These are phyloP conservation scores for Rhodamnia rubescens DNA, from an alignment of 345 rosid species.

Conservation along the genomic window DNA sequence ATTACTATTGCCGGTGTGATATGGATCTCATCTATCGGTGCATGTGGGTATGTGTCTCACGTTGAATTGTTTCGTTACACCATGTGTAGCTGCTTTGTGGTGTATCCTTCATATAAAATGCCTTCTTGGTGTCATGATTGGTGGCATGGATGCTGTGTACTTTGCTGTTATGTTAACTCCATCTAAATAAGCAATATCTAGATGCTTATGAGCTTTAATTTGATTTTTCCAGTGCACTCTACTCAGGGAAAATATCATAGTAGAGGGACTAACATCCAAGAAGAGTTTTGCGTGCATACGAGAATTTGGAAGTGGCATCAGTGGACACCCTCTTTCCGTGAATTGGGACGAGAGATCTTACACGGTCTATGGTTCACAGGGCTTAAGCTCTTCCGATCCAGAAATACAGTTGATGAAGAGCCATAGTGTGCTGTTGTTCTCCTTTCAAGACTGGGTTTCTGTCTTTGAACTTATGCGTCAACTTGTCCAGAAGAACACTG, in stretches of 20 bases:
- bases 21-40: background rate
- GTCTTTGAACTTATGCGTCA: slow-evolving; percentile 41
- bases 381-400: slow-evolving; percentile 8
- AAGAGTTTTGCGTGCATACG: background rate
- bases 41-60: background rate
- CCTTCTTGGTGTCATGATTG: background rate
- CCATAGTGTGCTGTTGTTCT: slow-evolving; percentile 4
- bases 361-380: slow-evolving; percentile 1
- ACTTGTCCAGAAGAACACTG: slow-evolving; percentile 31
- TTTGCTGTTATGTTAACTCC: background rate
- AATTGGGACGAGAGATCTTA: slow-evolving; percentile 10
- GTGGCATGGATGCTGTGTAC: background rate
- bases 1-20: background rate
- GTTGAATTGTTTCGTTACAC: background rate
- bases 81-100: background rate
- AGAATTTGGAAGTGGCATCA: slow-evolving; percentile 11
- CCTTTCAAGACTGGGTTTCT: slow-evolving; percentile 43
- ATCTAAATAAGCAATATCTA: background rate
- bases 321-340: slow-evolving; percentile 5
- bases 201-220: slow-evolving; percentile 74
- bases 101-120: background rate
- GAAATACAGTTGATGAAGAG: slow-evolving; percentile 17
- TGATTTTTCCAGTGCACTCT: slow-evolving; percentile 89
- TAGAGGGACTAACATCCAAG: slow-evolving; percentile 27
- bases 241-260: slow-evolving; percentile 70